Percentiles rank a stretch among this genome's conserved stretches.
phyloP scores from a whole-genome alignment of 169 alveolate genomes.

The Plasmodium chabaudi region DNA sequence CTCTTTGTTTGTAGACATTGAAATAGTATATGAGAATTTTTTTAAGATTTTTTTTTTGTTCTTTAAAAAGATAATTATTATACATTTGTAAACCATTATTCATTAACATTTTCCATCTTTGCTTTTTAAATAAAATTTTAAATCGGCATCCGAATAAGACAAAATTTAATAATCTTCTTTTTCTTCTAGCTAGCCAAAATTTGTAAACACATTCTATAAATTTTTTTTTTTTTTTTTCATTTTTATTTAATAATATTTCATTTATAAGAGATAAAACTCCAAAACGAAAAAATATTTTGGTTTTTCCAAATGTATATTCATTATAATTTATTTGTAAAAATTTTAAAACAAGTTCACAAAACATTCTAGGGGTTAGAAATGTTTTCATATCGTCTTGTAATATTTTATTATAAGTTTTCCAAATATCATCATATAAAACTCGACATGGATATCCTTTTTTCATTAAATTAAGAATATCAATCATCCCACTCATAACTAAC shows the following conservation, averaged over 20 bases:
- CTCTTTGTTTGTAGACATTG: slow-evolving; percentile 71
- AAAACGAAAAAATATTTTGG: slow-evolving; percentile 81
- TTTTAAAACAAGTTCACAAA: slow-evolving; percentile 74
- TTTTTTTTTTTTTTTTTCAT: slow-evolving; percentile 74
- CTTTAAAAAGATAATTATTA: slow-evolving; percentile 37
- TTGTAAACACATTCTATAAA: slow-evolving; percentile 75
- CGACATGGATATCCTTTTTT: slow-evolving; percentile 83
- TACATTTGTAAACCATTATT: slow-evolving; percentile 40
- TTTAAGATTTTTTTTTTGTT: slow-evolving; percentile 24
- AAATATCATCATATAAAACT: slow-evolving; percentile 77
- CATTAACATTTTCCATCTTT: slow-evolving; percentile 54
- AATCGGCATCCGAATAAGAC: slow-evolving; percentile 71
- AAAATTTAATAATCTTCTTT: slow-evolving; percentile 37
- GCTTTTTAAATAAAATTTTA: slow-evolving; percentile 60
- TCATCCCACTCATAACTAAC: slow-evolving; percentile 81
- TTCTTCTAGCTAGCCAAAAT: slow-evolving; percentile 71
- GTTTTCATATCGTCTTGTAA: slow-evolving; percentile 72
- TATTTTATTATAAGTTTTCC: slow-evolving; percentile 72
- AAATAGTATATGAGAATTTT: slow-evolving; percentile 60
- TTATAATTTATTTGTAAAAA: slow-evolving; percentile 71
- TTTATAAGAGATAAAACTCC: slow-evolving; percentile 79
- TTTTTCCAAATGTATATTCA: slow-evolving; percentile 80
- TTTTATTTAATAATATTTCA: slow-evolving; percentile 75
- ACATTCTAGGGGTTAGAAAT: slow-evolving; percentile 75
- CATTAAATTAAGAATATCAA: slow-evolving; percentile 81